Base-by-base conservation (phyloP, 495 filamentous ascomycete genomes). In the Trichoderma gamsii region DNA sequence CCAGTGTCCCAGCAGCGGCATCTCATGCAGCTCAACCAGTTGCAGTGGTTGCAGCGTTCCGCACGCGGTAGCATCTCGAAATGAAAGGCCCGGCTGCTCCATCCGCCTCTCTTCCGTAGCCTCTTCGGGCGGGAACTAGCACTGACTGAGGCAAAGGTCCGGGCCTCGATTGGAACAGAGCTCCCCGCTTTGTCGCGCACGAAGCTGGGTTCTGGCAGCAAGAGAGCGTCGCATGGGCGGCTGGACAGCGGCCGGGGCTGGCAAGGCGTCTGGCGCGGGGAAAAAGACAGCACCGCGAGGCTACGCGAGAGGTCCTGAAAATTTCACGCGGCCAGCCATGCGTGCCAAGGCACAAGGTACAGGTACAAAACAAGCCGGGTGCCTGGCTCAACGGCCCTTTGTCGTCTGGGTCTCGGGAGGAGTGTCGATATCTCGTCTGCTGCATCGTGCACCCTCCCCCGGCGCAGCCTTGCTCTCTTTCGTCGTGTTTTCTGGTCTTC, bases 261-360 rank as follows among this genome's bases (percentile, higher is more conserved):
- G 27, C 56, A 61, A 61, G 56, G 56, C 56, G 56, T 61, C 56
- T 13, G 56, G 56, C 56, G 56, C 56, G 56, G 56, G 56, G 56
- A 61, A 61, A 25, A 61, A 32, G 49, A 25, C 56, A 11, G 25
- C 56, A 25, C 12, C 27, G 56, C 56, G 56, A 61, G 56, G 56
- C 56, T 61, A 61, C 56, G 56, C 56, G 56, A 61, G 25, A 61
- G 25, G 56, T 61, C 56, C 56, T 61, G 56, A 61, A 61, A 61
- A 32, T 12, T 6, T 32, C 25, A 32, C 9, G 21, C 49, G 49
- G 49, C 49, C 56, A 61, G 56, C 56, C 25, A 32, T 27, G 29
- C 23, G 13, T 8, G 56, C 25, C 56, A 61, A 12, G 56, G 56
- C 16, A 16, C 56, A 32, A 61, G 27, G 56, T 61, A 61, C 25